Percentiles rank a stretch among this genome's conserved stretches.
Conservation (phyloP, 2,329 filamentous ascomycete genomes). For the Hymenoscyphus salicellus region DNA sequence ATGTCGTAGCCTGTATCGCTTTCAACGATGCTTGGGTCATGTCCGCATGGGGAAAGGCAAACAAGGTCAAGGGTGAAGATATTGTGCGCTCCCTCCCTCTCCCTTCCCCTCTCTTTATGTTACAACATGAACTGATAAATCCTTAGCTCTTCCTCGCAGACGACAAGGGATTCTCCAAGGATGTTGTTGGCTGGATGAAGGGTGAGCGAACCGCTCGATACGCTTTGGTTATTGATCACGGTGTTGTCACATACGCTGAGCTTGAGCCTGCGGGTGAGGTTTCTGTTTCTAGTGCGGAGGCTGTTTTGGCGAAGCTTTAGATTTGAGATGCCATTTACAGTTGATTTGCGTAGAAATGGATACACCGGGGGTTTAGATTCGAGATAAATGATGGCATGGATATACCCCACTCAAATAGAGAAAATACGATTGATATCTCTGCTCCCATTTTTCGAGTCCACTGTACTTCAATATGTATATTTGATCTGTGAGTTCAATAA, state of each 20-base stretch:
- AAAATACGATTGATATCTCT: no score
- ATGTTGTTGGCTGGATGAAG: constrained; percentile 58
- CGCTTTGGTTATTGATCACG: constrained; percentile 65
- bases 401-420: no score
- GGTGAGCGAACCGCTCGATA: constrained; percentile 62
- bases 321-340: not conserved
- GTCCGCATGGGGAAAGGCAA: constrained; percentile 71
- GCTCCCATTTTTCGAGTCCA: no score
- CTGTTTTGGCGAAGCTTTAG: constrained; percentile 34
- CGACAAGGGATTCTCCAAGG: constrained; percentile 61
- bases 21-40: constrained; percentile 70
- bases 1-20: constrained; percentile 64
- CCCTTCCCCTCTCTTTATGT: not conserved
- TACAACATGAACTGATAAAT: constrained; percentile 1
- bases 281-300: constrained; percentile 33
- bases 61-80: constrained; percentile 60
- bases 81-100: constrained; percentile 47
- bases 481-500: no score
- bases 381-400: no score
- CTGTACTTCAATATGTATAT: no score
- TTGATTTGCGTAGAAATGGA: no score
- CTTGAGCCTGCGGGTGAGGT: constrained; percentile 49
- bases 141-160: constrained; percentile 63
- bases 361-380: no score
- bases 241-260: constrained; percentile 65